Conservation (phyloP, 352 stramenopile species). For the Phytophthora multivora region DNA sequence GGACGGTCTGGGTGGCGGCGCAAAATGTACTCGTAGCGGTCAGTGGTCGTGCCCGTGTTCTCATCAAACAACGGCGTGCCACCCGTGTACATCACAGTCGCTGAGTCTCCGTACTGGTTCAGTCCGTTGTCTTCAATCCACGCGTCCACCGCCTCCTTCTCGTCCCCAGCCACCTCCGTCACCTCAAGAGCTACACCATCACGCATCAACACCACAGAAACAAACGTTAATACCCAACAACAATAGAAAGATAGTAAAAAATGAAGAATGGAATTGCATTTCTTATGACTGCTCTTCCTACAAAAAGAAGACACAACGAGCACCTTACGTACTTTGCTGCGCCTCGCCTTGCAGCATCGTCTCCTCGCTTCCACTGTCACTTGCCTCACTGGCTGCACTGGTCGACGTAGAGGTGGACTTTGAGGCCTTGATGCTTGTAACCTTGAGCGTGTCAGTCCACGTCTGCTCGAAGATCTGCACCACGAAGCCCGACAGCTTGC, state of each 20-base stretch:
- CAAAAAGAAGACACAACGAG: slow-evolving; percentile 11
- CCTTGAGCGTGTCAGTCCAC: slow-evolving; percentile 67
- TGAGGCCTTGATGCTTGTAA: slow-evolving; percentile 48
- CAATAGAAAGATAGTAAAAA: slow-evolving; percentile 10
- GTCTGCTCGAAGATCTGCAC: slow-evolving; percentile 64
- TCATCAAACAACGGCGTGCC: slow-evolving; percentile 86
- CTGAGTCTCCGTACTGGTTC: slow-evolving; percentile 68
- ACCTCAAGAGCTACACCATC: slow-evolving; percentile 7
- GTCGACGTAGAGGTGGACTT: slow-evolving; percentile 4
- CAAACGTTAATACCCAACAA: background rate
- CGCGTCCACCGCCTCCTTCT: slow-evolving; percentile 55
- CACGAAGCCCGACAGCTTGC: slow-evolving; percentile 39
- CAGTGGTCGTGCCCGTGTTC: slow-evolving; percentile 49
- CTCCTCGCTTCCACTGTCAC: slow-evolving; percentile 6
- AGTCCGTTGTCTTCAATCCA: slow-evolving; percentile 64
- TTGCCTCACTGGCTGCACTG: background rate
- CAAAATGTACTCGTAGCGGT: slow-evolving; percentile 77
- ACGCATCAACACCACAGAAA: background rate
- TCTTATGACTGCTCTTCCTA: slow-evolving; percentile 20
- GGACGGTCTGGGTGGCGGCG: slow-evolving; percentile 55
- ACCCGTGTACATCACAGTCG: slow-evolving; percentile 64
- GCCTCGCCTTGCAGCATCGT: slow-evolving; percentile 2
- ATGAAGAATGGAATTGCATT: slow-evolving; percentile 18
- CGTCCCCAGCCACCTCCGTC: slow-evolving; percentile 37
- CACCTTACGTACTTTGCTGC: slow-evolving; percentile 33